Percentiles rank a stretch among this genome's conserved stretches.
These are phyloP conservation scores for Lasiosphaeria miniovina DNA, from an alignment of 495 filamentous ascomycete genomes.

Conservation along the genomic window DNA sequence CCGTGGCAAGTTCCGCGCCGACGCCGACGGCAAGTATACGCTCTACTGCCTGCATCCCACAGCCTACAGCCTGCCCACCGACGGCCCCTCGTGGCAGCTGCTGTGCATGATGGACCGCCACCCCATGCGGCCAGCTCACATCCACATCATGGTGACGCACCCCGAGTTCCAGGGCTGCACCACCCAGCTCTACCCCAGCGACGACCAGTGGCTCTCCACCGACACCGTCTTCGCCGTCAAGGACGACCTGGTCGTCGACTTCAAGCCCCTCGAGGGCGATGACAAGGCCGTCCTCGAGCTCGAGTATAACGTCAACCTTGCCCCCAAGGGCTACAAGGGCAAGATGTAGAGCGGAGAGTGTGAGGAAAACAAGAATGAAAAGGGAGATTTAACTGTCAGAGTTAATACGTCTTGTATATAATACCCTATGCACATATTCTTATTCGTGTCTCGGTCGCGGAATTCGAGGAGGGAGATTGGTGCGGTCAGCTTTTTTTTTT, in stretches of 20 bases:
- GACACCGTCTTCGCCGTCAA: slow-evolving; percentile 82
- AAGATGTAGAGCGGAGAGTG: slow-evolving; percentile 28
- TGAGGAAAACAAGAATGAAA: background rate
- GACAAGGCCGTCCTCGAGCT: slow-evolving; percentile 66
- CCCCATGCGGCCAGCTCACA: slow-evolving; percentile 80
- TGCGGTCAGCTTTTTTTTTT: no score
- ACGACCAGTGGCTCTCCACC: slow-evolving; percentile 63
- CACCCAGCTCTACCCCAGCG: slow-evolving; percentile 74
- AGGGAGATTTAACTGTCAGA: background rate
- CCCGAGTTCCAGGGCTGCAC: slow-evolving; percentile 61
- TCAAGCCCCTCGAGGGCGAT: slow-evolving; percentile 61
- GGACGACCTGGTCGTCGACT: slow-evolving; percentile 71
- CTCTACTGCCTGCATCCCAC: slow-evolving; percentile 85
- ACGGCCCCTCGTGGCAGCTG: slow-evolving; percentile 68
- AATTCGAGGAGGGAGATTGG: background rate
- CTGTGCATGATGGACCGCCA: slow-evolving; percentile 72
- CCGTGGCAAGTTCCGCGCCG: slow-evolving; percentile 75
- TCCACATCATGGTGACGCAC: slow-evolving; percentile 71
- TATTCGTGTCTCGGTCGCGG: background rate
- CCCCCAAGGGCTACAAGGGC: slow-evolving; percentile 50
- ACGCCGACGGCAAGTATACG: slow-evolving; percentile 71
- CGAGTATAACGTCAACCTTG: slow-evolving; percentile 59
- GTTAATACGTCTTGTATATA: background rate
- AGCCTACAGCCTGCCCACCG: slow-evolving; percentile 73
- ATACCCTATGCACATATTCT: background rate